Evolutionary conservation across 169 alveolate genomes (phyloP), one percentile per base, ranked within the genome.

Genomic region (Plasmodium gallinaceum): DNA sequence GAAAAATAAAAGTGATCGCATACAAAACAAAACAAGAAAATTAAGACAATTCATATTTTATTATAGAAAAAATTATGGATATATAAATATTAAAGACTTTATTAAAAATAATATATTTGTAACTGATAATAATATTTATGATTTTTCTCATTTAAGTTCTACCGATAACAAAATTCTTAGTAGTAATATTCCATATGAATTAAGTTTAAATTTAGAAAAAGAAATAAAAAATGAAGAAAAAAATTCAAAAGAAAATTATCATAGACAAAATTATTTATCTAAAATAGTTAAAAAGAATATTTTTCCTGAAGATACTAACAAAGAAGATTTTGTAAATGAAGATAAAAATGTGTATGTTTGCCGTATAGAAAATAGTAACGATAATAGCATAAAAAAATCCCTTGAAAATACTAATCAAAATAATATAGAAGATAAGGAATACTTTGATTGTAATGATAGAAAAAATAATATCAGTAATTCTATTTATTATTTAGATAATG

Each of bases 11-110:
- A 54, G 58, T 1, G 91, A 83, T 9, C 70, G 85, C 0, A 83
- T 83, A 12, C 85, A 83, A 68, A 83, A 66, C 52, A 83, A 83
- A 57, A 83, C 91, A 37, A 83, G 52, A 48, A 83, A 83, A 46
- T n/a, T 83, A 24, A 39, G 74, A 16, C 72, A 83, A 8, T 58
- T 68, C 52, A 5, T 83, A 42, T 83, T 83, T 46, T 70, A 71
- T 62, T 83, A 83, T 57, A 57, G 86, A 5, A 62, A 52, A 7
- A 68, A 70, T 42, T 83, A 68, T 60, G 91, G 91, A 12, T 83
- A 73, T 62, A 61, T 83, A 12, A 73, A 68, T 32, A 68, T 83
- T 45, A 83, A 83, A 57, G 58, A 83, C 1, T 83, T 83, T 46
- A 83, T 83, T 18, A 48, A 83, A 18, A 83, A 83, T 69, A 83